Evolutionary conservation across 768 basidiomycete genomes (phyloP).

Genomic region (Suillus subaureus): DNA sequence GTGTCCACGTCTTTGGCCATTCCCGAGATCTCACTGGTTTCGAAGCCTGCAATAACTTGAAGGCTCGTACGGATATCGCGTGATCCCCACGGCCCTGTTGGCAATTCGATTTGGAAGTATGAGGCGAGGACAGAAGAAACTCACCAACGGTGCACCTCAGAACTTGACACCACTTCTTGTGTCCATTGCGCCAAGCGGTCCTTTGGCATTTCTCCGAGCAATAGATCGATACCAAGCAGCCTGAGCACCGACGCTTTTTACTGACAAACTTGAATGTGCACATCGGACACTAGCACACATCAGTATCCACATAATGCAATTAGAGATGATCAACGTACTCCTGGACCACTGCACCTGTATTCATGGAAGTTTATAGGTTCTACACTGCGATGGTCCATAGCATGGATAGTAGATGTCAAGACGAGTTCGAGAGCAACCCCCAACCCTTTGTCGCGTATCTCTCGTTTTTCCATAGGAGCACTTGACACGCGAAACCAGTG

Average conservation of each 20-base stretch:
- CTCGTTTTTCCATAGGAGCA: neutral
- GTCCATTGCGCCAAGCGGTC: neutral
- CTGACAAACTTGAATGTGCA: neutral
- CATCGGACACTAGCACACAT: neutral
- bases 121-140: neutral
- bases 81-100: neutral
- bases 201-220: conserved; percentile 1
- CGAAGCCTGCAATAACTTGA: neutral
- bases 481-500: neutral
- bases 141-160: neutral
- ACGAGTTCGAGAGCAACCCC: neutral
- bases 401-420: neutral
- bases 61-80: neutral
- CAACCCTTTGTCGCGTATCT: neutral
- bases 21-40: neutral
- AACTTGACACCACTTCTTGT: neutral
- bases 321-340: neutral
- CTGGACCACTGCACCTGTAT: conserved; percentile 2
- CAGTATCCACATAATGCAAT: neutral
- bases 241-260: neutral
- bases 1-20: neutral
- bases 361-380: neutral
- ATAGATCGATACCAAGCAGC: neutral
- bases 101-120: neutral
- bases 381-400: neutral